Evolutionary conservation across 1,284 basidiomycete genomes (phyloP), one percentile per base, ranked within the genome.

Genomic region (Mycena sp.): DNA sequence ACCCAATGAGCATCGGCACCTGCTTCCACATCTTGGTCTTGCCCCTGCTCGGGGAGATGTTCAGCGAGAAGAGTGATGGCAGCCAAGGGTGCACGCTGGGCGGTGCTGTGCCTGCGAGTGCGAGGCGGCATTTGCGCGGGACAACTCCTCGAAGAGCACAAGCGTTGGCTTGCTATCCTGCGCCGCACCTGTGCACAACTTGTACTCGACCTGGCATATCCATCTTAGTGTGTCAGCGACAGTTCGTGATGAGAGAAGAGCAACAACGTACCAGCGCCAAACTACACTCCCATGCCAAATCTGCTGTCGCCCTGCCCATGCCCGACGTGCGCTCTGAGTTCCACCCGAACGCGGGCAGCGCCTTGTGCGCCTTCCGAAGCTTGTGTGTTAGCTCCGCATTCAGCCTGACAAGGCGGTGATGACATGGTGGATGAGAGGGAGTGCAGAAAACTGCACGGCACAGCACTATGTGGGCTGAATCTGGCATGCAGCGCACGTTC

Each of bases 141-240:
- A 96, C 92, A 93, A 92, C 72, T 96, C 94, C 76, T 96, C 94
- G 69, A 93, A 95, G 6, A 96, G 80, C 55, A 95, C 85, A 45
- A 92, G 83, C 0, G 87, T 84, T 0, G 84, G 74, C 0, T 76
- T 68, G 30, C n/a, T 19, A 23, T 63, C 65, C n/a, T 61, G 61
- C 35, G 25, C n/a, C 5, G 26, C 7, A 77, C 85, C 4, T 88
- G 78, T 0, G 21, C 61, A 57, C 38, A 93, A 88, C 71, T 91
- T 94, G 81, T 90, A 95, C 74, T 95, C 93, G 63, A 95, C 87
- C 94, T 95, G 61, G 54, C n/a, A n/a, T n/a, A n/a, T 57, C 46
- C 14, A 7, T 19, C n/a, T n/a, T n/a, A n/a, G 23, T 43, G 16
- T 11, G 21, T 64, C 41, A 56, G 52, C 19, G 7, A 5, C 19